Base-by-base conservation (phyloP, 805 yeast species). In the Candida michaelii region DNA sequence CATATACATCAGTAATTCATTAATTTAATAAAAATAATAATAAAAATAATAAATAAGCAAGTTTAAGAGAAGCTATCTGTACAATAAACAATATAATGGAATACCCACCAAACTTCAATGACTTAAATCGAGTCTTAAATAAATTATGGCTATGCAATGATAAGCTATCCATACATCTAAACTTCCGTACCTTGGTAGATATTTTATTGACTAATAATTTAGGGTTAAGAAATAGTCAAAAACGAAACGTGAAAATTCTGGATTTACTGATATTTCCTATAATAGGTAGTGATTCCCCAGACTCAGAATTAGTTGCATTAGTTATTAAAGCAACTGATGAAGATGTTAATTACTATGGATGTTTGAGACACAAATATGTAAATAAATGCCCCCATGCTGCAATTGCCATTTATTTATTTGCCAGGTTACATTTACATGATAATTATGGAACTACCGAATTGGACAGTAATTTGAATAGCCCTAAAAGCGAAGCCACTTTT, bases 361-460 rank as follows among this genome's bases (percentile, higher is more conserved):
- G 60, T 39, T 44, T 60, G 23, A 42, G 65, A 30, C 49, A 55
- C 37, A 52, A 46, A 39, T 39, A 52, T 44, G 52, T 60, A 12
- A 63, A 61, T 43, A 45, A 50, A 16, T 63, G 68, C 42, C 59
- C 59, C 6, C 61, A 55, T 32, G 52, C 57, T 6, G 55, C 60
- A 2, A 39, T 63, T n/a, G 49, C 64, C 3, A 45, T 54, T 9
- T 63, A 63, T 39, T 50, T 63, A 17, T 63, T 62, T 34, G 45
- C 53, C 17, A 37, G 66, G 21, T 59, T 60, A 33, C 68, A 63
- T 40, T 46, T 62, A 5, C 55, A 59, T 2, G 63, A 60, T 39
- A 55, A 52, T 27, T 50, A 48, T 35, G 63, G 58, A 8, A 36
- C 31, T 3, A 39, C 41, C 3, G 39, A 36, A 27, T 25, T 36